phyloP scores from a whole-genome alignment of 148 eudicot genomes.

The Amaranthus hypochondriacus region DNA sequence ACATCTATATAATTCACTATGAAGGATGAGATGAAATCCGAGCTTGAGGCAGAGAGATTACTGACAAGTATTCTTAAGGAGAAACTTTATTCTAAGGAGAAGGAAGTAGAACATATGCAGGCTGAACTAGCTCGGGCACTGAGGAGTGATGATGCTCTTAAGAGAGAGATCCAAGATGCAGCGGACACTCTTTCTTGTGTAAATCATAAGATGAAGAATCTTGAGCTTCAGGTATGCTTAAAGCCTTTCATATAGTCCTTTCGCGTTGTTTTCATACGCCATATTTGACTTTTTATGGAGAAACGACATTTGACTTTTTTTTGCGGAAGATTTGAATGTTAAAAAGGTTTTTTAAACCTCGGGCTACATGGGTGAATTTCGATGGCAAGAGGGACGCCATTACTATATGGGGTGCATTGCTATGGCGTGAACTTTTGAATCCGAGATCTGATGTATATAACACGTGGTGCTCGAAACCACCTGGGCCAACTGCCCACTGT shows the following conservation, averaged over 20 bases:
- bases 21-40: slow-evolving; percentile 24
- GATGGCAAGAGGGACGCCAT: no score
- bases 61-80: slow-evolving; percentile 32
- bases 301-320: no score
- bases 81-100: slow-evolving; percentile 27
- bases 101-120: slow-evolving; percentile 26
- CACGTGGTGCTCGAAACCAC: no score
- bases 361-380: no score
- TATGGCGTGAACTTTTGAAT: no score
- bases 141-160: slow-evolving; percentile 22
- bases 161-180: slow-evolving; percentile 27
- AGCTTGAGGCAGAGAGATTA: slow-evolving; percentile 28
- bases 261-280: no score
- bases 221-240: slow-evolving; percentile 31
- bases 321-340: no score
- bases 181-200: slow-evolving; percentile 29
- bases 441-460: no score
- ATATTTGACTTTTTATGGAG: no score
- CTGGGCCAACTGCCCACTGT: no score
- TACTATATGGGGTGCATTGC: no score
- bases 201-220: slow-evolving; percentile 35
- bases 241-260: background rate
- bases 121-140: slow-evolving; percentile 24
- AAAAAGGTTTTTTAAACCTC: background rate
- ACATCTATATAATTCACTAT: background rate